Conservation (phyloP, 129 eudicot species). For the Helianthus tuberosus region DNA sequence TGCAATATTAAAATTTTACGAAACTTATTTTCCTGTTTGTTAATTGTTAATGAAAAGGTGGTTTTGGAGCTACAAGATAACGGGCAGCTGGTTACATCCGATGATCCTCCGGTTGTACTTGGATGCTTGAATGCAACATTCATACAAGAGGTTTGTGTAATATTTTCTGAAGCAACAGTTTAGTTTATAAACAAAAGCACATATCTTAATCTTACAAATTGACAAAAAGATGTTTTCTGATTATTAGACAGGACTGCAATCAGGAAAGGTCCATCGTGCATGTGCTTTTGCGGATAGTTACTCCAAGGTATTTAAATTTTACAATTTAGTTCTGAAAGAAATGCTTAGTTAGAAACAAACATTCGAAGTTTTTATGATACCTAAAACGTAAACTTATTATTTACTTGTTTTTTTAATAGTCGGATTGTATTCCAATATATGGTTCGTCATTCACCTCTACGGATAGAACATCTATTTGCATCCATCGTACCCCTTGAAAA, state of each 20-base stretch:
- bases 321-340: background rate
- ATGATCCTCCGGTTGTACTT: slow-evolving; percentile 89
- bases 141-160: slow-evolving; percentile 68
- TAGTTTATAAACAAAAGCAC: no score
- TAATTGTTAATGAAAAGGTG: slow-evolving; percentile 48
- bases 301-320: slow-evolving; percentile 65
- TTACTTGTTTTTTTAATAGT: background rate
- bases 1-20: background rate
- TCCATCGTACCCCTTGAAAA: slow-evolving; percentile 49
- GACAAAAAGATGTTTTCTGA: background rate
- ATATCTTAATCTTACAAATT: no score
- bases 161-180: background rate
- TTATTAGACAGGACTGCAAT: slow-evolving; percentile 59
- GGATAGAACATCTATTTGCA: slow-evolving; percentile 68
- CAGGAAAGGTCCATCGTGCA: slow-evolving; percentile 81
- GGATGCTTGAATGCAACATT: slow-evolving; percentile 70
- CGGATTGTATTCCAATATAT: slow-evolving; percentile 87
- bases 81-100: slow-evolving; percentile 83
- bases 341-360: background rate
- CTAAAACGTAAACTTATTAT: background rate
- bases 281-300: slow-evolving; percentile 96
- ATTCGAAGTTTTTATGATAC: background rate
- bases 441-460: slow-evolving; percentile 84
- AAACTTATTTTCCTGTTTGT: slow-evolving; percentile 3
- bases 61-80: slow-evolving; percentile 83